Evolutionary conservation across 169 alveolate genomes (phyloP), one percentile per base, ranked within the genome.

Genomic region (Theileria sp.): DNA sequence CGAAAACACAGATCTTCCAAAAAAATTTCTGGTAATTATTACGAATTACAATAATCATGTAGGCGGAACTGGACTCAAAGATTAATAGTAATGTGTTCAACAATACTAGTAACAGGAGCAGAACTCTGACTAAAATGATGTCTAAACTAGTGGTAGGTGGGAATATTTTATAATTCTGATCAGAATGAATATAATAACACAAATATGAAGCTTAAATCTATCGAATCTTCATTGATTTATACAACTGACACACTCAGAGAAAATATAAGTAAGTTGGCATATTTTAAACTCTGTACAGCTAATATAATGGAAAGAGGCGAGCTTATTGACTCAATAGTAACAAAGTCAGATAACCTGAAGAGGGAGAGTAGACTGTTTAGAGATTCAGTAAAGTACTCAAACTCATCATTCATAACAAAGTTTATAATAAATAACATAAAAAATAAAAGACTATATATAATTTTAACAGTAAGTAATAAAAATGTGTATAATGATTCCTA

Each of bases 231-330:
- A 58, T 75, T 84, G 30, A 69, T 60, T 28, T 44, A 62, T n/a
- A 77, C 90, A 32, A 70, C 90, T 30, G 79, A 84, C 51, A 25
- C 87, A 19, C 32, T 84, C 67, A 58, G 83, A 30, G 74, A 64
- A 62, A 84, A 71, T 74, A 77, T 84, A 65, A 62, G 90, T 84
- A 0, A 30, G 86, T 76, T n/a, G 0, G 38, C 0, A 71, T 10
- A 49, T 51, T 19, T 4, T 51, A 10, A 23, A 28, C 23, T 25
- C 15, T 28, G 23, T 17, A 36, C 34, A 84, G 90, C 65, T 12
- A 76, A 81, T 75, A 71, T 84, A 10, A 44, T 84, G 68, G 90
- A 84, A 71, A 80, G 90, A 23, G 90, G 90, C 5, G 90, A 84
- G 19, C 15, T 84, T 0, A 77, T 84, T 32, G 90, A 84, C 50